Percentiles rank a stretch among this genome's conserved stretches.
phyloP scores from a whole-genome alignment of 768 basidiomycete genomes.

The Tubosaeta sp. region DNA sequence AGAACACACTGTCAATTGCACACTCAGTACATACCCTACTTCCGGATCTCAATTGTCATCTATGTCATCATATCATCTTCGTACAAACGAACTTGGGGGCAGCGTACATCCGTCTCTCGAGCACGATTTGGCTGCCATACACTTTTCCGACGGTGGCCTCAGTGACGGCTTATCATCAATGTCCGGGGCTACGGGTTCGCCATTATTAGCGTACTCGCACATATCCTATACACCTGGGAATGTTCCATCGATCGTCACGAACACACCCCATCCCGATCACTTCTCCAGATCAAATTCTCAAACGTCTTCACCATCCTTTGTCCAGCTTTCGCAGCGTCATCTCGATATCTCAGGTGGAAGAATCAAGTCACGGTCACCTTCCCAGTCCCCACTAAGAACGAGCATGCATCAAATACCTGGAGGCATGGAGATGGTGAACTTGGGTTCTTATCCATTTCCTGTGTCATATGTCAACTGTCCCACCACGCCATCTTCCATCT shows the following conservation, averaged over 20 bases:
- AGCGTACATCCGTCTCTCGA: constrained; percentile 17
- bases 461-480: constrained; percentile 47
- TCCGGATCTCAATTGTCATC: constrained; percentile 32
- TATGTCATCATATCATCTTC: constrained; percentile 31
- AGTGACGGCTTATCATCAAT: constrained; percentile 4
- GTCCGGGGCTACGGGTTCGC: constrained; percentile 4
- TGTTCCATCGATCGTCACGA: constrained; percentile 46
- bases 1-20: constrained; percentile 22
- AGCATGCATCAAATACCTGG: constrained; percentile 16
- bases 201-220: constrained; percentile 17
- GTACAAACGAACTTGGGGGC: constrained; percentile 11
- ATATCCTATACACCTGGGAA: constrained; percentile 40
- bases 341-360: constrained; percentile 20
- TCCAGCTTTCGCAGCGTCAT: constrained; percentile 25
- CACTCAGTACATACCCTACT: constrained; percentile 26
- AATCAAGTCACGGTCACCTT: constrained; percentile 28
- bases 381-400: constrained; percentile 28
- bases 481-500: constrained; percentile 55
- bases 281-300: constrained; percentile 14
- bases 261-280: constrained; percentile 31
- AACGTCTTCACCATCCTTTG: constrained; percentile 11
- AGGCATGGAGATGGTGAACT: constrained; percentile 9
- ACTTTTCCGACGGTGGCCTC: constrained; percentile 14
- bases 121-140: constrained; percentile 18
- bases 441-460: constrained; percentile 12